Conservation (phyloP, 2,329 filamentous ascomycete genomes). For the Colletotrichum sansevieriae region DNA sequence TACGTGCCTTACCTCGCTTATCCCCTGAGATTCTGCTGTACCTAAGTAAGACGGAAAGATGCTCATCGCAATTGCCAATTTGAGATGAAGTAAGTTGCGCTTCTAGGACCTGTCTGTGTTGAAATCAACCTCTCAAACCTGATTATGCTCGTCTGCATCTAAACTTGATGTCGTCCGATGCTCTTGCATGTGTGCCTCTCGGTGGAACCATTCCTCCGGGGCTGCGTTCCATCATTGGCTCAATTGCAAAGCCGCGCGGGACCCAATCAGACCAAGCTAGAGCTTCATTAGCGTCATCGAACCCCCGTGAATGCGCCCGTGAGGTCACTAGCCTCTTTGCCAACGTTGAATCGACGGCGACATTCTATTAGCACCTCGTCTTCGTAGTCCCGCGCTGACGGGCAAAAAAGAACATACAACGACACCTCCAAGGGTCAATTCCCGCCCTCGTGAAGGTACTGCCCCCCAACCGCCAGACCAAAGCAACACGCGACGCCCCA, state of each 20-base stretch:
- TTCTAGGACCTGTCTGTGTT: background rate
- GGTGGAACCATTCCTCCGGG: conserved; percentile 39
- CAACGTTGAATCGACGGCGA: background rate
- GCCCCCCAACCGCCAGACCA: background rate
- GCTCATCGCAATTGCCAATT: background rate
- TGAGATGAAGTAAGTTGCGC: background rate
- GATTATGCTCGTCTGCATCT: background rate
- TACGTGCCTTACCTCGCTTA: background rate
- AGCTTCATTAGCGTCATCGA: conserved; percentile 34
- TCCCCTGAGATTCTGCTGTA: background rate
- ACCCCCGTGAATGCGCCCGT: conserved; percentile 38
- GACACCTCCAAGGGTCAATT: background rate
- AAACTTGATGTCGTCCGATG: conserved; percentile 24
- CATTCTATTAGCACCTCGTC: background rate
- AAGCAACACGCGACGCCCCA: background rate
- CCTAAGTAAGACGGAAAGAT: conserved; percentile 23
- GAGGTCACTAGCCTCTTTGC: conserved; percentile 43
- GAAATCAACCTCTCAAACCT: background rate
- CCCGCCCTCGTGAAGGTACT: no score
- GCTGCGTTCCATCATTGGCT: background rate
- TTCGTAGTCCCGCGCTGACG: conserved; percentile 2
- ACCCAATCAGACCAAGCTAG: conserved; percentile 16
- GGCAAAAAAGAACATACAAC: conserved; percentile 4
- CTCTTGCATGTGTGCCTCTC: conserved; percentile 11
- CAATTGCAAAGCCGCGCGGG: background rate